Evolutionary conservation across 805 yeast species (phyloP).

Genomic region (Candida railenensis): DNA sequence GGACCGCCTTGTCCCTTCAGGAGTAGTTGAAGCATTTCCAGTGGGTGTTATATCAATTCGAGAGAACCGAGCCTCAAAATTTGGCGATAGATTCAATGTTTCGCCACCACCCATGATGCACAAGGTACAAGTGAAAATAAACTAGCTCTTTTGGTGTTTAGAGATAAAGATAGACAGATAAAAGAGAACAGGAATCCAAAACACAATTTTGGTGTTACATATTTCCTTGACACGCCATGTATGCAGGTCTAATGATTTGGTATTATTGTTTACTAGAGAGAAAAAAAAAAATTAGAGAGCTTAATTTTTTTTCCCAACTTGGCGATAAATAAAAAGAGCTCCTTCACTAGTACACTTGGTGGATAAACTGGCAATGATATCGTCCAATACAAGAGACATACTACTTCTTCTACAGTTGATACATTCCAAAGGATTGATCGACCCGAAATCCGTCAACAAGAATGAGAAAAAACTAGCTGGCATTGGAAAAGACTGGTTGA

Average conservation of each 20-base stretch:
- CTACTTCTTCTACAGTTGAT: conserved; percentile 38
- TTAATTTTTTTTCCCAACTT: too few relatives aligned
- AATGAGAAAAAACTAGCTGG: conserved; percentile 18
- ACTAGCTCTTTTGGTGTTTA: background rate
- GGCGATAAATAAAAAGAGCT: too few relatives aligned
- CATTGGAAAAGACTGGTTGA: conserved; percentile 28
- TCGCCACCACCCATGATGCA: background rate
- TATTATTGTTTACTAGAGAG: background rate
- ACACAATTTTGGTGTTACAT: background rate
- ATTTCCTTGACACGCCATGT: background rate
- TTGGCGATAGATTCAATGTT: conserved; percentile 15
- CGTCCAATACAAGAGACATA: conserved; percentile 24
- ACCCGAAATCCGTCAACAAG: conserved; percentile 16
- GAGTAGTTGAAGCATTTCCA: background rate
- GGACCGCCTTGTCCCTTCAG: background rate
- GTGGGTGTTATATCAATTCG: conserved; percentile 22
- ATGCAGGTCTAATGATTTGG: background rate
- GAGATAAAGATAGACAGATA: background rate
- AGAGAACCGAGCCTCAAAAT: conserved; percentile 31
- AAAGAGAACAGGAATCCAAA: background rate
- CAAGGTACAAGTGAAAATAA: background rate
- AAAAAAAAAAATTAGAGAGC: background rate
- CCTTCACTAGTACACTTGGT: conserved; percentile 20
- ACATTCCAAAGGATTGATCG: conserved; percentile 30
- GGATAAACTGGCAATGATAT: conserved; percentile 4